Evolutionary conservation across 2,329 filamentous ascomycete genomes (phyloP).

Genomic region (Diaporthe nobilis): DNA sequence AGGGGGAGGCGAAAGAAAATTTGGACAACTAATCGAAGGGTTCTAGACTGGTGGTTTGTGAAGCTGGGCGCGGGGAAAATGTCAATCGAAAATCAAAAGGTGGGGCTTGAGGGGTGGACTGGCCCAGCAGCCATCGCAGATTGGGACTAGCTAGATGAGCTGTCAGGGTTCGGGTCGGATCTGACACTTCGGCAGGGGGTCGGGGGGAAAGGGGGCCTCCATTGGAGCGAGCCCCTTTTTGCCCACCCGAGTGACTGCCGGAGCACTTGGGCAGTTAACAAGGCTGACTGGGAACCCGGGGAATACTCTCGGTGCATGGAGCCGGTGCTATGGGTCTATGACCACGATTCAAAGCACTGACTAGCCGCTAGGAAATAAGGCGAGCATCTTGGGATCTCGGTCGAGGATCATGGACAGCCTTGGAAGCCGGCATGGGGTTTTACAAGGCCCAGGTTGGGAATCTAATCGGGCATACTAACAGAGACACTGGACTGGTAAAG

Average conservation of each 20-base stretch:
- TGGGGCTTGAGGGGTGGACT: constrained; percentile 31
- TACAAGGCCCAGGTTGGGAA: not conserved
- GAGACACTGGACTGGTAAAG: not conserved
- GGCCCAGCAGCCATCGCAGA: constrained; percentile 22
- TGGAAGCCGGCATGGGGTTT: not conserved
- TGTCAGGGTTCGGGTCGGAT: constrained; percentile 15
- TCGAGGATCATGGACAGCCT: constrained; percentile 3
- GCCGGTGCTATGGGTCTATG: not conserved
- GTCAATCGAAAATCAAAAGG: constrained; percentile 39
- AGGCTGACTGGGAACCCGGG: not conserved
- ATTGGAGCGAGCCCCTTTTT: not conserved
- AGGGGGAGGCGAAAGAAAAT: constrained; percentile 30
- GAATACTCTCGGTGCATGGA: constrained; percentile 6
- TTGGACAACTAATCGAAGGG: constrained; percentile 33
- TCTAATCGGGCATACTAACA: constrained; percentile 12
- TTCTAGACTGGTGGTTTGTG: constrained; percentile 33
- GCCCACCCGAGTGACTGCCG: not conserved
- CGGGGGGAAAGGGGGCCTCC: not conserved
- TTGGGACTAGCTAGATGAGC: constrained; percentile 25
- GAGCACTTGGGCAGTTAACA: not conserved
- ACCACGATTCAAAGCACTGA: constrained; percentile 5
- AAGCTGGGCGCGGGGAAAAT: constrained; percentile 41
- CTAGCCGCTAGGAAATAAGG: constrained; percentile 19
- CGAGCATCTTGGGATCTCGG: constrained; percentile 10
- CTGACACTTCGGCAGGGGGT: not conserved